Evolutionary conservation across 2,329 filamentous ascomycete genomes (phyloP), one percentile per base, ranked within the genome.

Genomic region (Fusarium subglutinans): DNA sequence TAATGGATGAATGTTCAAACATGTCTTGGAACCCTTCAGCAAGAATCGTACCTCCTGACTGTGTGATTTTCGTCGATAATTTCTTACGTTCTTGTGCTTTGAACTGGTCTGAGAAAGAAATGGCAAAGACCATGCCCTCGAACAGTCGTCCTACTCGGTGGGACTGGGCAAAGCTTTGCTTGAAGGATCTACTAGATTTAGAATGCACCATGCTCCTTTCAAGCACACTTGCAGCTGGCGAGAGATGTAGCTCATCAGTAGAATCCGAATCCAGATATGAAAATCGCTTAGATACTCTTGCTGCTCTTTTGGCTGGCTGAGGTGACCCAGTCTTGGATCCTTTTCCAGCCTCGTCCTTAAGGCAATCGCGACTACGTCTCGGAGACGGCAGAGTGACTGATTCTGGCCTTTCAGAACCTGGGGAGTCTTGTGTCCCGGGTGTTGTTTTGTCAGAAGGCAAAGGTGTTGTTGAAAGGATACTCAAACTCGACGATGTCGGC

Each of bases 61-160:
- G 86, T 5, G 86, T 82, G 62, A 98, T 95, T 55, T 90, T 84
- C 4, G 85, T 86, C 40, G 89, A 89, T 6, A 96, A 75, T 35
- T 80, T 82, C 28, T 79, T 81, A 54, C 84, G 79, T 73, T 89
- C 75, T 54, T 81, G 76, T 78, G 80, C 78, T 38, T 83, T 82
- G 81, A 83, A 47, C 45, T 84, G 83, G 35, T 82, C 83, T 75
- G 87, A 87, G 70, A 94, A 94, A 0, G 94, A 96, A 17, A 98
- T 88, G 0, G 95, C 95, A 82, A 98, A 98, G 0, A 90, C 90
- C 95, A 98, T 98, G 47, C 91, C 90, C 3, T 88, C 83, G 77
- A 98, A 98, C 0, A 97, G 53, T 7, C 78, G 70, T 14, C 77
- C 70, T 7, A 68, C 79, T 70, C 75, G 77, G 72, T 71, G 70